These are phyloP conservation scores for Aeminium ludgeri DNA, from an alignment of 495 filamentous ascomycete genomes.

Conservation along the genomic window DNA sequence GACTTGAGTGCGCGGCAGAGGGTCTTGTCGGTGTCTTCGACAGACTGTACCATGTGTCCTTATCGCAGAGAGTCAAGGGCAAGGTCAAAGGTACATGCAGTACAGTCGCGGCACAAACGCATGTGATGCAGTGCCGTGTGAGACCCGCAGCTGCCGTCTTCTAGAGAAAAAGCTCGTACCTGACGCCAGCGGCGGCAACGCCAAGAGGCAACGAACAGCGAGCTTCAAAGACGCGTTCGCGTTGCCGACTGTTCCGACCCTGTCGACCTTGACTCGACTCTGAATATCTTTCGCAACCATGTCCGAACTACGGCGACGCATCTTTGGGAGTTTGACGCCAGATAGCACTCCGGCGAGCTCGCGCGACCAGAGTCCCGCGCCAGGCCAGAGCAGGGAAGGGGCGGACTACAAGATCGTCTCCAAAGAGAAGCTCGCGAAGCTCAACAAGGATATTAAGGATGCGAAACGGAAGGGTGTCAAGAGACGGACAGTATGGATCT, in stretches of 20 bases:
- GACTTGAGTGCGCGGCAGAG: neutral
- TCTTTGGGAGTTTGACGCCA: constrained; percentile 12
- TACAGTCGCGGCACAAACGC: too few species aligned
- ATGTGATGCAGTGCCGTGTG: neutral
- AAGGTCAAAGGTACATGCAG: too few species aligned
- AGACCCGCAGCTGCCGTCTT: too few species aligned
- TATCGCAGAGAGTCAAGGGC: too few species aligned
- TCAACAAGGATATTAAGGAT: constrained; percentile 17
- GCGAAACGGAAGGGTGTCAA: constrained; percentile 30
- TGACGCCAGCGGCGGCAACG: too few species aligned
- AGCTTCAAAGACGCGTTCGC: too few species aligned
- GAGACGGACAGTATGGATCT: constrained; percentile 60
- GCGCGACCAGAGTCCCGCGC: constrained; percentile 15
- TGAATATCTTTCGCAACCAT: constrained; percentile 2
- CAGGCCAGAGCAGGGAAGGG: neutral
- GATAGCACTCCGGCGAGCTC: constrained; percentile 14
- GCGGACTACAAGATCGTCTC: constrained; percentile 18
- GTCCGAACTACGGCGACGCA: constrained; percentile 24
- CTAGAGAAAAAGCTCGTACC: too few species aligned
- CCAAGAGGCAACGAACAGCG: neutral
- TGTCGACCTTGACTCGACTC: too few species aligned
- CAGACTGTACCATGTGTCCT: neutral
- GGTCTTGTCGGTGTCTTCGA: too few species aligned
- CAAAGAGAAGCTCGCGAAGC: constrained; percentile 24
- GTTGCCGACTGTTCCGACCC: too few species aligned